Evolutionary conservation across 2,329 filamentous ascomycete genomes (phyloP), one percentile per base, ranked within the genome.

Genomic region (Metarhizium album): DNA sequence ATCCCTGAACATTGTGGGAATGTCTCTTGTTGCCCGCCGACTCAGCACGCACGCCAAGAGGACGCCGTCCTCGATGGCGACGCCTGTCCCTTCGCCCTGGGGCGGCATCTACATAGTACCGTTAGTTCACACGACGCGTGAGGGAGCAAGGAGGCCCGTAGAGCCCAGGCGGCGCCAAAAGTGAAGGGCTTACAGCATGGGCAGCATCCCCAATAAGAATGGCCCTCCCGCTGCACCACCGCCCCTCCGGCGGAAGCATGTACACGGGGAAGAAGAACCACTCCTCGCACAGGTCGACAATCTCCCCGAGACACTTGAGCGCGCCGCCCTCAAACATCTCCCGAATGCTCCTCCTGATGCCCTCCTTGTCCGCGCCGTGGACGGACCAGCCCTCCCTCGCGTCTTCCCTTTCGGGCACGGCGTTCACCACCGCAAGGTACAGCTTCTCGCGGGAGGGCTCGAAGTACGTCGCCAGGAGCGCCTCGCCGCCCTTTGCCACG

Each of bases 131-230:
- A n/a, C n/a, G n/a, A n/a, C n/a, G n/a, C n/a, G n/a, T n/a, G n/a
- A n/a, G n/a, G n/a, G n/a, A n/a, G n/a, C n/a, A n/a, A n/a, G n/a
- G n/a, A n/a, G n/a, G n/a, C n/a, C n/a, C n/a, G n/a, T n/a, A n/a
- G n/a, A n/a, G 27, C 27, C 11, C 27, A 11, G 27, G 11, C 27
- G 6, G 27, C 27, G n/a, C n/a, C n/a, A 18, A 40, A 40, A 40
- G 40, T 4, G 13, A n/a, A 4, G n/a, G 20, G 51, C 57, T 50
- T 47, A 56, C 57, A 46, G 77, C 76, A 61, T 82, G 78, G 1
- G 76, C 77, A 2, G 76, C 76, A 59, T 82, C 78, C 3, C 78
- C 79, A 2, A 80, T 62, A 2, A 82, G 62, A 4, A 82, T 66
- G 43, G 59, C 59, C 9, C 59, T 54, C 2, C 79, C 68, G 33